phyloP scores from a whole-genome alignment of 2,329 filamentous ascomycete species.

The Trichoderma simmonsii region DNA sequence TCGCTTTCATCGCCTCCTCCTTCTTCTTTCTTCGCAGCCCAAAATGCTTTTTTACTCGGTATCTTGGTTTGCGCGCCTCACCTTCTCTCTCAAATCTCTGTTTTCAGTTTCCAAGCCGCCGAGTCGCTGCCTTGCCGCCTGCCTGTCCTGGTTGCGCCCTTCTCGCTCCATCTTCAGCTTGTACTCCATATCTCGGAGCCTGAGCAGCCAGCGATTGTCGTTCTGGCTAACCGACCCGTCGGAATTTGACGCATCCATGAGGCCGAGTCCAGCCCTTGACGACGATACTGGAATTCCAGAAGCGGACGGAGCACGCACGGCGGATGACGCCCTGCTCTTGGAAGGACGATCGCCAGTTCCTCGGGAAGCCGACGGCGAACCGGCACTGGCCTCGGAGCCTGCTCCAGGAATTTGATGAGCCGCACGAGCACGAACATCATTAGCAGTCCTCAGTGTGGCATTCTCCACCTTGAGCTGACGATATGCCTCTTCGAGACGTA shows the following conservation, averaged over 20 bases:
- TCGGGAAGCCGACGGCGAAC: conserved; percentile 53
- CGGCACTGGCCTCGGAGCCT: conserved; percentile 37
- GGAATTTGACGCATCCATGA: conserved; percentile 9
- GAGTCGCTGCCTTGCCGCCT: conserved; percentile 74
- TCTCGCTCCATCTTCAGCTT: conserved; percentile 89
- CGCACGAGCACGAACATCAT: conserved; percentile 54
- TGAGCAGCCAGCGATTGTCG: conserved; percentile 79
- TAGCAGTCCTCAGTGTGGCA: conserved; percentile 64
- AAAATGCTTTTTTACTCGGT: conserved; percentile 24
- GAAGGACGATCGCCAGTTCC: conserved; percentile 46
- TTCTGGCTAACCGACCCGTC: conserved; percentile 26
- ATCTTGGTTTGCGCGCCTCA: conserved; percentile 42
- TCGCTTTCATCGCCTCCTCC: neutral
- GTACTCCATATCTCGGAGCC: conserved; percentile 82
- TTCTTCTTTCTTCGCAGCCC: neutral
- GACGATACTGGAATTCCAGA: conserved; percentile 27
- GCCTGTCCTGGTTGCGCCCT: conserved; percentile 77
- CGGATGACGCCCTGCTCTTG: conserved; percentile 30
- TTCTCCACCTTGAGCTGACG: conserved; percentile 63
- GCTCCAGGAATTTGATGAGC: conserved; percentile 41
- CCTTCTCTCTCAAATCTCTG: conserved; percentile 61
- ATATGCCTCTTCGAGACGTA: conserved; percentile 58
- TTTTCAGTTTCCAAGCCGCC: conserved; percentile 75
- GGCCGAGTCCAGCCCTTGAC: conserved; percentile 15
- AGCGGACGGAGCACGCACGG: conserved; percentile 32